These are phyloP conservation scores for Aeminium ludgeri DNA, from an alignment of 495 filamentous ascomycete species.

Conservation along the genomic window DNA sequence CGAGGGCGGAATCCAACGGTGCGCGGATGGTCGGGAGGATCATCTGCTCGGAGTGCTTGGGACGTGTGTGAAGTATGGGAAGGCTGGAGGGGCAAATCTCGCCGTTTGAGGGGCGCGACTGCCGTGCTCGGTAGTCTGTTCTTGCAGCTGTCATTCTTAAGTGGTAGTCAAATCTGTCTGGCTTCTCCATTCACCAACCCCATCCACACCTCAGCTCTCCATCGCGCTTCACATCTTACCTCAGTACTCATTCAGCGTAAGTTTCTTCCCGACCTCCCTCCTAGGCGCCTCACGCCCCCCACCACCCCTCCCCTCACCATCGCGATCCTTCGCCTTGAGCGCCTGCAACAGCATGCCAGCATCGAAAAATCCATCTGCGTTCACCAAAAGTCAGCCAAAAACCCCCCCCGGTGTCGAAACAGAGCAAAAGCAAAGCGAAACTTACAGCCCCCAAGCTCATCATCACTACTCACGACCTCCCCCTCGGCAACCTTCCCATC, in stretches of 20 bases:
- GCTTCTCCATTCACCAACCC: too few relatives aligned
- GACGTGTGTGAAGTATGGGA: too few relatives aligned
- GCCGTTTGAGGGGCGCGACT: too few relatives aligned
- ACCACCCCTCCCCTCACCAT: slow-evolving; percentile 28
- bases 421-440: slow-evolving; percentile 17
- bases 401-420: slow-evolving; percentile 4
- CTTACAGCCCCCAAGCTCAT: slow-evolving; percentile 87
- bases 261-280: slow-evolving; percentile 27
- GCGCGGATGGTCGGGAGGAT: too few relatives aligned
- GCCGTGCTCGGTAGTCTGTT: too few relatives aligned
- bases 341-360: slow-evolving; percentile 84
- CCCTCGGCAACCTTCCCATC: slow-evolving; percentile 42
- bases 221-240: too few relatives aligned
- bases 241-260: slow-evolving; percentile 16
- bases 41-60: too few relatives aligned
- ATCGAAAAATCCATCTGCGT: slow-evolving; percentile 85
- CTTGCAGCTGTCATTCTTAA: too few relatives aligned
- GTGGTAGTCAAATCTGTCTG: too few relatives aligned
- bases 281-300: slow-evolving; percentile 29
- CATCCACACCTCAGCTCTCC: too few relatives aligned
- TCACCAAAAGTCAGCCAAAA: slow-evolving; percentile 12
- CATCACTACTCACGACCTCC: slow-evolving; percentile 47
- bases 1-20: too few relatives aligned
- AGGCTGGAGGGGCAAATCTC: too few relatives aligned
- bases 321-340: slow-evolving; percentile 40